These are phyloP conservation scores for Salix brachista DNA, from an alignment of 345 rosid species.

Conservation along the genomic window DNA sequence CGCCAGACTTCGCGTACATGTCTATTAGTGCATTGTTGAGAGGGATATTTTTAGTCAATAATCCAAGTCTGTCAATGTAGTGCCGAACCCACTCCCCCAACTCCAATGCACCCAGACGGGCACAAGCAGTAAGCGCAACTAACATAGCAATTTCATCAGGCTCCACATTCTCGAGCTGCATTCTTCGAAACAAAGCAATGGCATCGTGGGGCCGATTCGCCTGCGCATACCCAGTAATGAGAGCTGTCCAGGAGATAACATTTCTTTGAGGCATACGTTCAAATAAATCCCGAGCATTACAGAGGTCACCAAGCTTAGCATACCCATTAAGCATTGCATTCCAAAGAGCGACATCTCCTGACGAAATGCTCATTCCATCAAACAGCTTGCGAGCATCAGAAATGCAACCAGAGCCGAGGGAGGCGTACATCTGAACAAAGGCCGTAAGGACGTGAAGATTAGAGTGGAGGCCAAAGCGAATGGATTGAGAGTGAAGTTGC, in stretches of 20 bases:
- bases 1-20: constrained; percentile 70
- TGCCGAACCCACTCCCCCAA: constrained; percentile 56
- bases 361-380: constrained; percentile 29
- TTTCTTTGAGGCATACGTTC: constrained; percentile 52
- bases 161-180: constrained; percentile 51
- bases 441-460: constrained; percentile 45
- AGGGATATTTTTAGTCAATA: constrained; percentile 35
- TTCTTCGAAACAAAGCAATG: constrained; percentile 44
- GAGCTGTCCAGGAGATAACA: constrained; percentile 66
- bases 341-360: constrained; percentile 44
- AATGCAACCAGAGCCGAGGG: constrained; percentile 13
- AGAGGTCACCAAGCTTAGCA: constrained; percentile 44
- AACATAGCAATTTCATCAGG: constrained; percentile 66
- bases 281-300: constrained; percentile 41
- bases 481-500: constrained; percentile 51
- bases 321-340: constrained; percentile 56
- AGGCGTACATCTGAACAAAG: constrained; percentile 52
- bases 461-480: constrained; percentile 41
- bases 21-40: constrained; percentile 62
- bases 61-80: constrained; percentile 37
- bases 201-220: constrained; percentile 46
- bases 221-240: constrained; percentile 62
- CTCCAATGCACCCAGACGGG: constrained; percentile 54
- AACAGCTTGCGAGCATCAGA: constrained; percentile 57
- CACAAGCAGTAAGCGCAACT: constrained; percentile 67